Evolutionary conservation across 805 yeast species (phyloP), one percentile per base, ranked within the genome.

Genomic region (Saturnispora silvae): DNA sequence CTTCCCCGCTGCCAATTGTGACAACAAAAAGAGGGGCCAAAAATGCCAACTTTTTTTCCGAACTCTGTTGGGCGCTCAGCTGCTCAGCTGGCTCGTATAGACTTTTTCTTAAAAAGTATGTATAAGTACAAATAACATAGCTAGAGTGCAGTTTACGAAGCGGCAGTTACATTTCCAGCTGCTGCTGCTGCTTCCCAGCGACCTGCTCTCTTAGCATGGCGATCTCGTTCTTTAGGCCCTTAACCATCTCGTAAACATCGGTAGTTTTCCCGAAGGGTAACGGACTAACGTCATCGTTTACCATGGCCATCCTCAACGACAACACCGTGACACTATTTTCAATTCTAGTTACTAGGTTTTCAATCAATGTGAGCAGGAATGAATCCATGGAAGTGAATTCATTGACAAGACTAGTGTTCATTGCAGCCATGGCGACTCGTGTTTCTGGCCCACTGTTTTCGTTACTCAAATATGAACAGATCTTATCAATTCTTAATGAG

Each of bases 321-420:
- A 74, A 46, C 31, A 65, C 43, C 1, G 68, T 62, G 13, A 72
- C 71, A 41, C 72, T 64, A 37, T 73, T 68, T 51, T 83, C 94
- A 28, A 82, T 62, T 53, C 94, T 66, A 0, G 86, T 72, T 11
- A 80, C 70, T 20, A 78, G 58, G 45, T 76, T 81, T 40, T 78
- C 84, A 42, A 81, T 60, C 31, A 78, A 63, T 4, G 68, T 61
- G 28, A 75, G 54, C 28, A 77, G 51, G 29, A 78, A 85, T 15
- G 43, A 44, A 18, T 58, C 60, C n/a, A 46, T 35, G 8, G 35
- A 24, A 8, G 31, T 13, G 15, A 36, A 31, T n/a, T 36, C 35
- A 25, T 32, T 38, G 2, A 38, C 34, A 17, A 51, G 16, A 26
- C 44, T 49, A 3, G 23, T 17, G 18, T 31, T 32, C 36, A 50